Percentiles rank a stretch among this genome's conserved stretches.
Conservation (phyloP, 805 yeast species). For the Saccharomycopsis fibuligera region DNA sequence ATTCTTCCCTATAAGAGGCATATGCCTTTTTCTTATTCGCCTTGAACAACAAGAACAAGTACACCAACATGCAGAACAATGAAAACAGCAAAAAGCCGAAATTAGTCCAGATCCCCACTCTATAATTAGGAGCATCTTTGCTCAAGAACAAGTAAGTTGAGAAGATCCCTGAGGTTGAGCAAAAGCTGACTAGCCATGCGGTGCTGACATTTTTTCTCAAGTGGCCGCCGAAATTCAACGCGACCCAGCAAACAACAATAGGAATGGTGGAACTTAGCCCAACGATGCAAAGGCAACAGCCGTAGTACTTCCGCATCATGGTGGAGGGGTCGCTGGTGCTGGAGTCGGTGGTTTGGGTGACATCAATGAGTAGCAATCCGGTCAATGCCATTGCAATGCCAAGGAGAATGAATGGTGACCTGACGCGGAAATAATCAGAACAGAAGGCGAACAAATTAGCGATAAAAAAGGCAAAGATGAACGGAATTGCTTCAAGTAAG, state of each 20-base stretch:
- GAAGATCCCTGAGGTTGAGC: slow-evolving; percentile 13
- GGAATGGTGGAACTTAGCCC: slow-evolving; percentile 18
- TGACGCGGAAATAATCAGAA: slow-evolving; percentile 4
- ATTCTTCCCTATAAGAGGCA: slow-evolving; percentile 11
- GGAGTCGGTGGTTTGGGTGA: neutral
- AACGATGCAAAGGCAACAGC: slow-evolving; percentile 11
- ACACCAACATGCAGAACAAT: slow-evolving; percentile 4
- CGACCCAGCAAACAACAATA: slow-evolving; percentile 19
- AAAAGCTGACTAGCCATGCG: slow-evolving; percentile 14
- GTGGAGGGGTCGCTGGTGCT: too few relatives aligned
- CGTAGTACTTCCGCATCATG: too few relatives aligned
- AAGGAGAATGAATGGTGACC: slow-evolving; percentile 15
- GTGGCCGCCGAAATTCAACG: slow-evolving; percentile 20
- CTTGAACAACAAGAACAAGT: slow-evolving; percentile 8
- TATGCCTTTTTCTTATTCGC: slow-evolving; percentile 9
- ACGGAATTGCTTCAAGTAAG: slow-evolving; percentile 17
- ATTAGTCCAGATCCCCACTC: slow-evolving; percentile 11
- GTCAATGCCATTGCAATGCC: slow-evolving; percentile 5
- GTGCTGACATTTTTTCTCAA: slow-evolving; percentile 17
- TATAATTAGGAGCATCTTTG: slow-evolving; percentile 9
- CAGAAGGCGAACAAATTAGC: slow-evolving; percentile 14
- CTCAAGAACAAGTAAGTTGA: slow-evolving; percentile 13
- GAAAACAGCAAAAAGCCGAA: slow-evolving; percentile 9
- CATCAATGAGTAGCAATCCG: slow-evolving; percentile 11
- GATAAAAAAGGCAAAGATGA: slow-evolving; percentile 12